Conservation (phyloP, 108 stramenopile genomes). For the Chaetoceros tenuissimus region DNA sequence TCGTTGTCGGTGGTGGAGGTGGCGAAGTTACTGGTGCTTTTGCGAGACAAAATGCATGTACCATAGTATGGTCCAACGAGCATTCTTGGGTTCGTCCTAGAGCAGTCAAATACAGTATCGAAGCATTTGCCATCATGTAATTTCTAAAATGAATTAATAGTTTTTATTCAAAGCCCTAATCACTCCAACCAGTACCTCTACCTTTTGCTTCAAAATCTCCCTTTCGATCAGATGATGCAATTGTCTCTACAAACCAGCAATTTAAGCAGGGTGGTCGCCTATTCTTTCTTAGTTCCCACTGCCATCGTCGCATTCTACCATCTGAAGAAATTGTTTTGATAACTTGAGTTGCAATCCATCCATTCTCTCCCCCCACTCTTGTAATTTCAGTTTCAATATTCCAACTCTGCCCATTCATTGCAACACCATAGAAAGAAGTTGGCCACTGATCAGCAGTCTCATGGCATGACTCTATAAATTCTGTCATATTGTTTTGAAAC, state of each 20-base stretch:
- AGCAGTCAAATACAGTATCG: slow-evolving; percentile 65
- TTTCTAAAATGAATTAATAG: too few species aligned
- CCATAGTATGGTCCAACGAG: slow-evolving; percentile 72
- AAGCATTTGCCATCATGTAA: slow-evolving; percentile 51
- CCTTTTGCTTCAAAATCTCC: slow-evolving; percentile 33
- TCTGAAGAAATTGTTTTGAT: slow-evolving; percentile 38
- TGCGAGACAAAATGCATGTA: slow-evolving; percentile 62
- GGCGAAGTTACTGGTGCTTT: slow-evolving; percentile 76
- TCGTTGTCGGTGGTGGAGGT: slow-evolving; percentile 66
- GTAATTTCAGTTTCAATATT: slow-evolving; percentile 23
- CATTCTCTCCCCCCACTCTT: slow-evolving; percentile 29
- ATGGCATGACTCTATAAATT: slow-evolving; percentile 38
- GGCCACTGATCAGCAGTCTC: slow-evolving; percentile 33
- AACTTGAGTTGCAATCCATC: slow-evolving; percentile 41
- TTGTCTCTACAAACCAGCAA: slow-evolving; percentile 33
- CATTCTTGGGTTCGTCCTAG: slow-evolving; percentile 81
- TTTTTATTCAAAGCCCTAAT: too few species aligned
- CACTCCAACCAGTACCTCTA: slow-evolving; percentile 12
- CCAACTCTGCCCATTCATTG: slow-evolving; percentile 37
- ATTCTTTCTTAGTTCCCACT: slow-evolving; percentile 34
- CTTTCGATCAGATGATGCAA: slow-evolving; percentile 35
- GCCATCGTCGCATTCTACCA: slow-evolving; percentile 34
- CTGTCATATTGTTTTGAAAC: slow-evolving; percentile 31
- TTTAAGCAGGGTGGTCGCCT: slow-evolving; percentile 23
- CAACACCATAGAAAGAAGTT: slow-evolving; percentile 41